These are phyloP conservation scores for Coemansia sp. DNA, from an alignment of 192 early-diverging fungal species.

Conservation along the genomic window DNA sequence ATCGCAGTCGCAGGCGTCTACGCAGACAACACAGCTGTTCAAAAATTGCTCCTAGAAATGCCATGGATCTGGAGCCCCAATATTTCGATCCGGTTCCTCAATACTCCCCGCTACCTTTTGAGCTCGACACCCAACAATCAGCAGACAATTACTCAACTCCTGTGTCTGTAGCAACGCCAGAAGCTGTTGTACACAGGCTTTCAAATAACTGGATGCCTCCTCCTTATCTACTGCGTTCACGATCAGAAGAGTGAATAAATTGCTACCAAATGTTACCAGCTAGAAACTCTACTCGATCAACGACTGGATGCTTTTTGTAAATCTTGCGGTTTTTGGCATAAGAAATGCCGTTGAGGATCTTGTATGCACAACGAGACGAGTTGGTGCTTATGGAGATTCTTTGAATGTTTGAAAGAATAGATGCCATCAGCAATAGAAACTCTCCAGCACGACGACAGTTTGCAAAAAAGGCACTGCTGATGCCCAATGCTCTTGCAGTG, in stretches of 20 bases:
- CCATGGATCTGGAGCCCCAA: conserved; percentile 7
- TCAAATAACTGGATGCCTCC: no score
- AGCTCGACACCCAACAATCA: no score
- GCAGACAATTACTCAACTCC: no score
- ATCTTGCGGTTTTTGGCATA: conserved; percentile 10
- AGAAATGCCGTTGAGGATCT: conserved; percentile 3
- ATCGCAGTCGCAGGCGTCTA: conserved; percentile 5
- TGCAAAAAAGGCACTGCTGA: not conserved
- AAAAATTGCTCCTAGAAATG: not conserved
- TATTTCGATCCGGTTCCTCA: conserved; percentile 26
- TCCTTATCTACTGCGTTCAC: no score
- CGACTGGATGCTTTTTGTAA: conserved; percentile 8
- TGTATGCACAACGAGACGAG: not conserved
- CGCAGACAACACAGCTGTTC: not conserved
- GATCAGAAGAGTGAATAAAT: not conserved
- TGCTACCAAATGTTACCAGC: not conserved
- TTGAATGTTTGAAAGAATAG: conserved; percentile 14
- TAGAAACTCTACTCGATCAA: conserved; percentile 2
- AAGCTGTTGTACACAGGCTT: no score
- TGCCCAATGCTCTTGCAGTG: conserved; percentile 2
- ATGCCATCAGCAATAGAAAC: conserved; percentile 18
- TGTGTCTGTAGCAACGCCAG: no score
- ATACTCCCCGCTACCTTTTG: conserved; percentile 22
- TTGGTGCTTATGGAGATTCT: conserved; percentile 3
- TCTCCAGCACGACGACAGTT: conserved; percentile 13